Evolutionary conservation across 2,329 filamentous ascomycete genomes (phyloP), one percentile per base, ranked within the genome.

Genomic region (Endocalyx cinctus): DNA sequence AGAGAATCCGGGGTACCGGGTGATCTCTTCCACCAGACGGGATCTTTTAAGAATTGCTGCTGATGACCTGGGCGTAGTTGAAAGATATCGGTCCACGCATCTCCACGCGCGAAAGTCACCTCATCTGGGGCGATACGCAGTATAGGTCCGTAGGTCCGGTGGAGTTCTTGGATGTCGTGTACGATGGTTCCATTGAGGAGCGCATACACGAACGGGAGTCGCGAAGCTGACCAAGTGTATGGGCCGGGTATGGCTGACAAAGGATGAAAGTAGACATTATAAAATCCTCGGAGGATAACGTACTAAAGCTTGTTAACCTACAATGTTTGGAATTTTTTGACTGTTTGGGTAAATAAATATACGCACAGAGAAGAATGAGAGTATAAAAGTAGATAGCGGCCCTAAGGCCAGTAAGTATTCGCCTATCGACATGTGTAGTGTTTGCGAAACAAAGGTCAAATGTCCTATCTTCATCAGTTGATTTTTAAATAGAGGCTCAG

Each of bases 11-110:
- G 40, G 17, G 33, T 29, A 4, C 45, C 48, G 1, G 52, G 52
- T n/a, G 47, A 47, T 4, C 23, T 25, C 7, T 34, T 29, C 51
- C 52, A 58, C 48, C 52, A 57, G 3, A 45, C 34, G 5, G 44
- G 49, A 27, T 57, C 48, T 20, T 54, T 57, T 1, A 51, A 34
- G 25, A 51, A 54, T 7, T 39, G 39, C n/a, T 34, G 37, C 12
- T 27, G 34, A n/a, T n/a, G n/a, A 5, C 38, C 40, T 15, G 39
- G 31, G 2, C 43, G 46, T 17, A 28, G 25, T 16, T 39, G 43
- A 8, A 48, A 35, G 4, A 51, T 51, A 25, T 50, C 45, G 6
- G 13, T 16, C 37, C 42, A 50, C 5, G 47, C 46, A 12, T 45
- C 42, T 25, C 26, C 22, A 5, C 31, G 29, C 10, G 46, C 42